These are phyloP conservation scores for Ceriops zippeliana DNA, from an alignment of 345 rosid genomes.

Conservation along the genomic window DNA sequence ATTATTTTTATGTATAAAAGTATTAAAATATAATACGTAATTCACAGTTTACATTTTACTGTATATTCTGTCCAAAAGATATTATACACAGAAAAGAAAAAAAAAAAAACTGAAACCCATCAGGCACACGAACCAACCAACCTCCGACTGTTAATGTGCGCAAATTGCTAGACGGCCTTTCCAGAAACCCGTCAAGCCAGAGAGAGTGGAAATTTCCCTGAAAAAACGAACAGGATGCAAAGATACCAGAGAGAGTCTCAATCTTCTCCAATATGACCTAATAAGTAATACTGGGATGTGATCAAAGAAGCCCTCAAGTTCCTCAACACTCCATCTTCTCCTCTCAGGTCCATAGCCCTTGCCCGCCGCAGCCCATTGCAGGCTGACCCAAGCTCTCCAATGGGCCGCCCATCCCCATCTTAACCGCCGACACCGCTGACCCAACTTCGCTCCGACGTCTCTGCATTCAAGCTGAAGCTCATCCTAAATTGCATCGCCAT, in stretches of 20 bases:
- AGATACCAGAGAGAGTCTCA: neutral
- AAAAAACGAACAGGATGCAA: neutral
- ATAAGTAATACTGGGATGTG: constrained; percentile 14
- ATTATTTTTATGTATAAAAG: too few species aligned
- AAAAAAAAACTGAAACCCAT: too few species aligned
- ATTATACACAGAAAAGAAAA: too few species aligned
- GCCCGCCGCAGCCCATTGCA: constrained; percentile 70
- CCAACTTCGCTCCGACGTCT: constrained; percentile 66
- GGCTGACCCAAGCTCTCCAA: constrained; percentile 50
- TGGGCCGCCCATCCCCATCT: constrained; percentile 78
- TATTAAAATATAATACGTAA: too few species aligned
- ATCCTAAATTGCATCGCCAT: constrained; percentile 88
- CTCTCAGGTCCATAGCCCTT: constrained; percentile 64
- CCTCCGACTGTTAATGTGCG: neutral
- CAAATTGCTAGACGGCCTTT: neutral
- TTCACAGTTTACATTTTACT: too few species aligned
- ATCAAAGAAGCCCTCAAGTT: constrained; percentile 22
- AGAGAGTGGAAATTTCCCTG: too few species aligned
- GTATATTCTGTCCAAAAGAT: too few species aligned
- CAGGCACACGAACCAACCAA: too few species aligned
- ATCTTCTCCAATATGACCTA: constrained; percentile 14
- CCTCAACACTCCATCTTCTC: constrained; percentile 31
- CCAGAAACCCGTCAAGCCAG: neutral
- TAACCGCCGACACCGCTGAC: constrained; percentile 68
- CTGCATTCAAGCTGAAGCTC: constrained; percentile 61